Conservation (phyloP, 2,329 filamentous ascomycete genomes). For the Bimuria novae-zelandiae region DNA sequence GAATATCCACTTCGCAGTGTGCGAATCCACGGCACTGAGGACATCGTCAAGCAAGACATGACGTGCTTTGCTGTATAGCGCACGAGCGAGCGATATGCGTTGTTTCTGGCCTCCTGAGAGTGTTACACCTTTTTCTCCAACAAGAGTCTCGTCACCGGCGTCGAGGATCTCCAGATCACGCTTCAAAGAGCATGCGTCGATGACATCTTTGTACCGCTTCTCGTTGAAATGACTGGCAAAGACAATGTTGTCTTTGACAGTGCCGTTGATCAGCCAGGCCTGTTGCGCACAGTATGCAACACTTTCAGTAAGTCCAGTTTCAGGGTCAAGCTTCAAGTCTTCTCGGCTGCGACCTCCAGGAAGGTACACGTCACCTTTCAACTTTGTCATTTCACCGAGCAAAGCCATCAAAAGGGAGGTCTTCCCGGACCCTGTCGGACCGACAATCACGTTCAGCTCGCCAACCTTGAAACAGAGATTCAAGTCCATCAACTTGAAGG, state of each 20-base stretch:
- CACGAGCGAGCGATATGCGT: constrained; percentile 92
- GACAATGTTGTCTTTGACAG: constrained; percentile 93
- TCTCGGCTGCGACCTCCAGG: constrained; percentile 86
- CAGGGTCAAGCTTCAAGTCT: constrained; percentile 78
- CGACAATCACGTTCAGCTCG: constrained; percentile 88
- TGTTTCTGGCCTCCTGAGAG: constrained; percentile 98
- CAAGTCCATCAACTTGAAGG: constrained; percentile 78
- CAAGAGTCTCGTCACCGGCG: constrained; percentile 87
- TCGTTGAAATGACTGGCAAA: constrained; percentile 84
- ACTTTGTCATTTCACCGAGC: constrained; percentile 90
- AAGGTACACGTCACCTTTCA: constrained; percentile 80
- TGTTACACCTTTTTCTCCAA: constrained; percentile 96
- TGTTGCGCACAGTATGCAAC: constrained; percentile 96
- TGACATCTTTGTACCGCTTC: constrained; percentile 82
- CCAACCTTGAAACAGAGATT: constrained; percentile 82
- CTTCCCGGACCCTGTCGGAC: constrained; percentile 93
- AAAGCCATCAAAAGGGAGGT: constrained; percentile 95
- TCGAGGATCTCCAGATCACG: constrained; percentile 92
- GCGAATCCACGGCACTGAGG: constrained; percentile 93
- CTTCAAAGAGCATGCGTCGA: constrained; percentile 88
- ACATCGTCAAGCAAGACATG: constrained; percentile 94
- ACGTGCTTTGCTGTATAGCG: constrained; percentile 91
- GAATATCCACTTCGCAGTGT: constrained; percentile 98
- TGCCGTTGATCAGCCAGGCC: constrained; percentile 95
- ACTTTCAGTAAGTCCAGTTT: constrained; percentile 85